A percentile compares a stretch with the other conserved stretches of the same genome.
These are phyloP conservation scores for Tuber umbilicatum DNA, from an alignment of 495 filamentous ascomycete genomes.

Conservation along the genomic window DNA sequence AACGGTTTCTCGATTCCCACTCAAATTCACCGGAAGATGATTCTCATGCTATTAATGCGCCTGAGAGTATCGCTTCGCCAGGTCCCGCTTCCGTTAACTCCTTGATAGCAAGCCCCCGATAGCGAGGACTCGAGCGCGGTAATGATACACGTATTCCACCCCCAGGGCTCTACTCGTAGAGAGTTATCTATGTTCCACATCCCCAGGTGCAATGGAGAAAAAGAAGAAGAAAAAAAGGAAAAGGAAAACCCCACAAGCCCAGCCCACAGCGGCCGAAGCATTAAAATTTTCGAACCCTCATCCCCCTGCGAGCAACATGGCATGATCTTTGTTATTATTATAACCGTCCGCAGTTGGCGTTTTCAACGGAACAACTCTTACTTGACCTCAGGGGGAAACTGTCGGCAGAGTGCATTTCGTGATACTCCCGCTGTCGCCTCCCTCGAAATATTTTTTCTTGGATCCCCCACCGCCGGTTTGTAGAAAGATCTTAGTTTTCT, in stretches of 20 bases:
- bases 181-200: too few species aligned
- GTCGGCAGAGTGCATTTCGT: not conserved
- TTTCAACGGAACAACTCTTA: not conserved
- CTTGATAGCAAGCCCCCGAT: not conserved
- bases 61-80: not conserved
- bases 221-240: too few species aligned
- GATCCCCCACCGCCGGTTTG: too few species aligned
- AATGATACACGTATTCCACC: not conserved
- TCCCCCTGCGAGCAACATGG: not conserved
- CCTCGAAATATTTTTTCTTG: not conserved
- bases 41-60: not conserved
- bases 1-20: too few species aligned
- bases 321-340: not conserved
- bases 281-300: not conserved
- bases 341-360: not conserved
- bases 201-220: too few species aligned
- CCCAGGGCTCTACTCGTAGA: too few species aligned
- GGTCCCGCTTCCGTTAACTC: too few species aligned
- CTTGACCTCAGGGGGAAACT: not conserved
- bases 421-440: not conserved
- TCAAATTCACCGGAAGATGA: not conserved
- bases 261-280: too few species aligned
- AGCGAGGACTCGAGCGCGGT: not conserved
- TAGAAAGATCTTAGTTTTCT: too few species aligned
- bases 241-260: not conserved